Conservation (phyloP, 345 rosid genomes). For the Melaleuca quinquenervia region DNA sequence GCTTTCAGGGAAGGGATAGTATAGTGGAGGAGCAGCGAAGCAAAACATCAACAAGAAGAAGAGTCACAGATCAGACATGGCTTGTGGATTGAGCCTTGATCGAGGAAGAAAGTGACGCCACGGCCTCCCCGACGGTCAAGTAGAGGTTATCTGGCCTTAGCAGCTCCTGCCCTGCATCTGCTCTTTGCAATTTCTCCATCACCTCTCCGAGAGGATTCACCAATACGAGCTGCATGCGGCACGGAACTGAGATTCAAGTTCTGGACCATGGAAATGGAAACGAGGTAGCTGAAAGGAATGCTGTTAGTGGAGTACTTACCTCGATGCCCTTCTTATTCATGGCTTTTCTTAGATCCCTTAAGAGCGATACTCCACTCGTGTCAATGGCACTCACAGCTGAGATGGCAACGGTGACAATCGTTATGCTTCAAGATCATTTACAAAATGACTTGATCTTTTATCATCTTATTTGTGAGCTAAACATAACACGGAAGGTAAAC, state of each 20-base stretch:
- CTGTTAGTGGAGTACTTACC: slow-evolving; percentile 22
- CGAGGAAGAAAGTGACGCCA: slow-evolving; percentile 53
- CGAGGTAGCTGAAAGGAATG: too few species aligned
- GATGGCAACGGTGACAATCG: neutral
- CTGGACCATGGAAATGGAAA: neutral
- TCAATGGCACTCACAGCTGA: slow-evolving; percentile 79
- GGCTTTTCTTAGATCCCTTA: slow-evolving; percentile 55
- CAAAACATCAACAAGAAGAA: neutral
- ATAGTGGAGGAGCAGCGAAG: neutral
- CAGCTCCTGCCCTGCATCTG: slow-evolving; percentile 34
- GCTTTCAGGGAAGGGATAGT: neutral
- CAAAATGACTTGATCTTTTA: neutral
- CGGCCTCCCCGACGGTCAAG: slow-evolving; percentile 87
- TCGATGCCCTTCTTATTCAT: slow-evolving; percentile 39
- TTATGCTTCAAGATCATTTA: neutral
- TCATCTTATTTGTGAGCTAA: neutral
- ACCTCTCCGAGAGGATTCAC: slow-evolving; percentile 92
- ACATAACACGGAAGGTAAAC: neutral
- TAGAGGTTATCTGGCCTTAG: slow-evolving; percentile 46
- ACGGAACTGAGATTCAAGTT: neutral
- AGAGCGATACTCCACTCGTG: slow-evolving; percentile 67
- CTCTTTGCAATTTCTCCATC: slow-evolving; percentile 65
- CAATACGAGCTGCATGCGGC: slow-evolving; percentile 50
- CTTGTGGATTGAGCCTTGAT: slow-evolving; percentile 35
- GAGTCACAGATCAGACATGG: slow-evolving; percentile 13